A percentile compares a stretch with the other conserved stretches of the same genome.
Evolutionary conservation across 257 asterid genomes (phyloP).

Genomic region (Handroanthus guayacan): DNA sequence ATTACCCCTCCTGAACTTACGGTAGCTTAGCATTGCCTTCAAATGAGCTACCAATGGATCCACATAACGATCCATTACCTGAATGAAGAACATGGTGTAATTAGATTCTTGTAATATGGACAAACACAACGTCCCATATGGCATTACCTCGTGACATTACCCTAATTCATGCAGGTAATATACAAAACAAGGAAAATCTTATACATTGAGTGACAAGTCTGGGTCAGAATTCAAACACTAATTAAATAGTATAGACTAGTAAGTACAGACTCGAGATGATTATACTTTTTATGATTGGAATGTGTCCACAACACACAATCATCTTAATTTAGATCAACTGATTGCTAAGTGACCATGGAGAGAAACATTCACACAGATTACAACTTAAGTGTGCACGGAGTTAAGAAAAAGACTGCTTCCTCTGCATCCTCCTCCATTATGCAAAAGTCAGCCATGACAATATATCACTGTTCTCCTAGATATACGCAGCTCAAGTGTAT

Average conservation of each 20-base stretch:
- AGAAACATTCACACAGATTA: not conserved
- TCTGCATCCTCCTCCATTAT: not conserved
- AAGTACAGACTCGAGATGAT: not conserved
- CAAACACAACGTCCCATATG: not conserved
- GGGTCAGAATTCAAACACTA: not conserved
- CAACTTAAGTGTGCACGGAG: not conserved
- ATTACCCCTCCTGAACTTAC: slow-evolving; percentile 85
- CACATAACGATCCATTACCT: slow-evolving; percentile 99
- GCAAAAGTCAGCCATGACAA: not conserved
- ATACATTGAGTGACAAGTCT: not conserved
- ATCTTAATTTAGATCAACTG: not conserved
- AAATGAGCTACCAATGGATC: slow-evolving; percentile 93
- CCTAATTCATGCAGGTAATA: not conserved
- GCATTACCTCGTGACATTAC: not conserved
- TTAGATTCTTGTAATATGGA: not conserved
- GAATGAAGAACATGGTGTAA: slow-evolving; percentile 27
- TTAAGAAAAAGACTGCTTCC: not conserved
- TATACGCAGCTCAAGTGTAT: not conserved
- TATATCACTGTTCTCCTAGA: not conserved
- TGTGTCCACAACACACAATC: not conserved
- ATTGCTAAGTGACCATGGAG: not conserved
- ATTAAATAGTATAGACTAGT: not conserved
- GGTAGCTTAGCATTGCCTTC: slow-evolving; percentile 89
- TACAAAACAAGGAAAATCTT: not conserved
- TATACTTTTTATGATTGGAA: not conserved